Conservation (phyloP, 1,284 basidiomycete genomes). For the Spongiforma sp. region DNA sequence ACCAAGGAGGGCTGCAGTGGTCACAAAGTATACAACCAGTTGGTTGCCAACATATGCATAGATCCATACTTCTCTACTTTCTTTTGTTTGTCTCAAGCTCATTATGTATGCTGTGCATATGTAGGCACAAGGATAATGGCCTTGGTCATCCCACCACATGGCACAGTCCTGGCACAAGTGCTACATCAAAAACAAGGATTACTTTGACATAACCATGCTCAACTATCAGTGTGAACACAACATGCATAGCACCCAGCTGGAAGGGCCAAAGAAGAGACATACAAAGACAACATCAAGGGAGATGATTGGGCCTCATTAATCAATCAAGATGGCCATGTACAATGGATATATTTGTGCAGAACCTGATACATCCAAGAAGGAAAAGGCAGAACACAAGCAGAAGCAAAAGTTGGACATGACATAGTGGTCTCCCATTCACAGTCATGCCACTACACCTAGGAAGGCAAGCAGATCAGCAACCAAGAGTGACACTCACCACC, state of each 20-base stretch:
- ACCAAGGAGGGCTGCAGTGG: conserved; percentile 43
- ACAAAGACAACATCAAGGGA: conserved; percentile 5
- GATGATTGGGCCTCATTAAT: conserved; percentile 15
- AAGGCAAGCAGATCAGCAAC: neutral
- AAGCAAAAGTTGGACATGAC: neutral
- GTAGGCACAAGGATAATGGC: conserved; percentile 38
- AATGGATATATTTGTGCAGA: neutral
- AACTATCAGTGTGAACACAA: conserved; percentile 30
- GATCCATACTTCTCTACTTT: neutral
- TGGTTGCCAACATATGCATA: conserved; percentile 43
- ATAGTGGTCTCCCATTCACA: conserved; percentile 29
- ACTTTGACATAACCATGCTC: conserved; percentile 49
- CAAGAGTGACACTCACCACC: conserved; percentile 17
- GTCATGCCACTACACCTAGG: neutral
- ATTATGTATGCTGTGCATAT: too few relatives aligned
- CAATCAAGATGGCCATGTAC: conserved; percentile 27
- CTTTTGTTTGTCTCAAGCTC: too few relatives aligned
- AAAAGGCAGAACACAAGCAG: neutral
- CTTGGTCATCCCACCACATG: conserved; percentile 51
- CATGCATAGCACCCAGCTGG: conserved; percentile 2
- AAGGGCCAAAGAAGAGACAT: conserved; percentile 7
- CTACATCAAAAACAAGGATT: conserved; percentile 46
- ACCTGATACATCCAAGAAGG: neutral
- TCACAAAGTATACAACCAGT: conserved; percentile 41
- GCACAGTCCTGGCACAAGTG: conserved; percentile 61